Evolutionary conservation across 2,329 filamentous ascomycete genomes (phyloP).

Genomic region (Fusarium piperis): DNA sequence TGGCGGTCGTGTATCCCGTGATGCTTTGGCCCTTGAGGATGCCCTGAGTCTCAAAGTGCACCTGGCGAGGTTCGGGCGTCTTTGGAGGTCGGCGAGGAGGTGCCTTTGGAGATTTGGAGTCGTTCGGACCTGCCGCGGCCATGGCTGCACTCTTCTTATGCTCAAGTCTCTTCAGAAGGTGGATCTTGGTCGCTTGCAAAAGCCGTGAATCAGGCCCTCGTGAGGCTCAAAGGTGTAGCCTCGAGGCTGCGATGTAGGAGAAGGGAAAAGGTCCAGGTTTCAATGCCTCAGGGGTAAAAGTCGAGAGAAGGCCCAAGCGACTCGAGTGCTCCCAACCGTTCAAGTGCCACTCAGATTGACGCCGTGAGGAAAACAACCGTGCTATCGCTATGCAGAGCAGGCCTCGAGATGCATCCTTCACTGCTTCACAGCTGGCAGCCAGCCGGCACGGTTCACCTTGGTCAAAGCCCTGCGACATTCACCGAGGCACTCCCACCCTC

Average conservation of each 20-base stretch:
- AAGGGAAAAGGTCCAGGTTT: background rate
- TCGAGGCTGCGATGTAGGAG: conserved; percentile 1
- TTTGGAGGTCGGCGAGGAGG: conserved; percentile 40
- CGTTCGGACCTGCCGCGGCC: conserved; percentile 40
- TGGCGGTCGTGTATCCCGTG: conserved; percentile 31
- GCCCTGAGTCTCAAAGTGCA: conserved; percentile 42
- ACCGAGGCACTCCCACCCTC: background rate
- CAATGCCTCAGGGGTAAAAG: background rate
- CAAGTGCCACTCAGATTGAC: background rate
- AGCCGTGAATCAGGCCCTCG: conserved; percentile 20
- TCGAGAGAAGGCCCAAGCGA: background rate
- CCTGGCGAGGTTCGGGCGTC: conserved; percentile 44
- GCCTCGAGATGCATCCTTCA: background rate
- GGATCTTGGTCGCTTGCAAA: background rate
- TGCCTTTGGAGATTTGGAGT: conserved; percentile 44
- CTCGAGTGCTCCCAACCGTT: background rate
- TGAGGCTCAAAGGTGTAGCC: background rate
- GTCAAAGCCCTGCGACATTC: background rate
- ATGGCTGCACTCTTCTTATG: conserved; percentile 28
- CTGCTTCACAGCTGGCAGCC: conserved; percentile 4
- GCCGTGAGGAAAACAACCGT: background rate
- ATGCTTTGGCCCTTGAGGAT: conserved; percentile 9
- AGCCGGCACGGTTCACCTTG: conserved; percentile 11
- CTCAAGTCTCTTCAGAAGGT: background rate
- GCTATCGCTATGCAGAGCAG: background rate